Percentiles rank a stretch among this genome's conserved stretches.
Evolutionary conservation across 441 rosid species (phyloP).

Genomic region (Adansonia madagascariensis): DNA sequence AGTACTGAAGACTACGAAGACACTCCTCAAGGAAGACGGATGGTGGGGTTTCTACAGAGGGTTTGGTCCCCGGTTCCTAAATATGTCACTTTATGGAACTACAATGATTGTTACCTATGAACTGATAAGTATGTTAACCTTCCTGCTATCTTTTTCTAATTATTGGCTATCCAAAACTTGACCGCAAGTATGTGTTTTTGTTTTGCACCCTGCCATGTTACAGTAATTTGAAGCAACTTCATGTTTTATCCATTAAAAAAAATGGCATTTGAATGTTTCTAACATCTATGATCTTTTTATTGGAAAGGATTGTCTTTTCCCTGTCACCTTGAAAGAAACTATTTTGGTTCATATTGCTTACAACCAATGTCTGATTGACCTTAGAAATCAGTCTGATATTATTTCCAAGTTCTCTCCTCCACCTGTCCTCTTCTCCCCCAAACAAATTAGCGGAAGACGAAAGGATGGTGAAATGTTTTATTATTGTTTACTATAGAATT

Average conservation of each 20-base stretch:
- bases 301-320: not conserved
- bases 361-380: not conserved
- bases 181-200: not conserved
- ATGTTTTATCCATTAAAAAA: not conserved
- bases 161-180: conserved; percentile 9
- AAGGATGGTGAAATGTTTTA: not conserved
- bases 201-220: not conserved
- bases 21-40: conserved; percentile 58
- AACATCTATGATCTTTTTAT: not conserved
- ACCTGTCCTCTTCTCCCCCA: not conserved
- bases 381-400: not conserved
- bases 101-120: conserved; percentile 75
- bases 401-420: not conserved
- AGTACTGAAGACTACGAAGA: conserved; percentile 52
- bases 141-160: not conserved
- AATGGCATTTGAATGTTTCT: not conserved
- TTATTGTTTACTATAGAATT: not conserved
- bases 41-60: conserved; percentile 78
- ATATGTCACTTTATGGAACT: conserved; percentile 69
- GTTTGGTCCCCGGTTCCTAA: conserved; percentile 64
- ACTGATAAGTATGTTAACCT: conserved; percentile 55
- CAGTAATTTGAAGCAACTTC: not conserved
- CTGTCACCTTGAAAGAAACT: not conserved
- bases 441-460: not conserved
- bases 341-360: not conserved